These are phyloP conservation scores for Psidium guajava DNA, from an alignment of 345 rosid genomes.

Conservation along the genomic window DNA sequence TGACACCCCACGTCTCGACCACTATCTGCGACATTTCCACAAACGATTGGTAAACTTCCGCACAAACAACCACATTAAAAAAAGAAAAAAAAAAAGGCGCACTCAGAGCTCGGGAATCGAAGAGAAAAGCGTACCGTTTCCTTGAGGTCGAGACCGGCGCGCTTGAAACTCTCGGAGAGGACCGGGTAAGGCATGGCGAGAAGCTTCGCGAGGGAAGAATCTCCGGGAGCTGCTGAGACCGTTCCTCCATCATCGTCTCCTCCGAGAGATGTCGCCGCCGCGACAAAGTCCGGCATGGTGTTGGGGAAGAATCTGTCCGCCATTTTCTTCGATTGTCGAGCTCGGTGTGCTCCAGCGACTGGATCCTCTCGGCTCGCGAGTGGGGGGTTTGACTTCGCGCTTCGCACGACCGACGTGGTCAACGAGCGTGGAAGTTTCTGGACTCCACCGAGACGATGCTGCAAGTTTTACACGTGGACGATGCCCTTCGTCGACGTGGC, in stretches of 20 bases:
- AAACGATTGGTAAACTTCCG: neutral
- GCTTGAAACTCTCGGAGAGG: slow-evolving; percentile 44
- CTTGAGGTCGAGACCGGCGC: slow-evolving; percentile 62
- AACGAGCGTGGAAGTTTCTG: neutral
- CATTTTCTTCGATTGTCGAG: slow-evolving; percentile 17
- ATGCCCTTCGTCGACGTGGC: neutral
- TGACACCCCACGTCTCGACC: slow-evolving; percentile 40
- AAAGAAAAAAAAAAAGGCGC: neutral
- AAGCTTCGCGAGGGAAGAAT: slow-evolving; percentile 37
- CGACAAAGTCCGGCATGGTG: slow-evolving; percentile 36
- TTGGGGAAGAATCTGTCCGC: slow-evolving; percentile 63
- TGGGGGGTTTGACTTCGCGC: neutral
- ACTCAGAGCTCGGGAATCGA: neutral
- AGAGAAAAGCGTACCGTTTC: slow-evolving; percentile 35
- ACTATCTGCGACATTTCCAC: slow-evolving; percentile 27
- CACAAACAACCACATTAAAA: no score
- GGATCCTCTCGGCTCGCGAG: neutral
- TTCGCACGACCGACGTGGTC: neutral
- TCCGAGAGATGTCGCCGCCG: slow-evolving; percentile 11
- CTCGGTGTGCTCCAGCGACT: neutral
- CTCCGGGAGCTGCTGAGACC: slow-evolving; percentile 6
- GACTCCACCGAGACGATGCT: no score
- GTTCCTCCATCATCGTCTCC: neutral
- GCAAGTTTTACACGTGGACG: neutral
- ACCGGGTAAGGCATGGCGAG: slow-evolving; percentile 53